These are phyloP conservation scores for Thermothelomyces thermophilus DNA, from an alignment of 2,329 filamentous ascomycete species.

Conservation along the genomic window DNA sequence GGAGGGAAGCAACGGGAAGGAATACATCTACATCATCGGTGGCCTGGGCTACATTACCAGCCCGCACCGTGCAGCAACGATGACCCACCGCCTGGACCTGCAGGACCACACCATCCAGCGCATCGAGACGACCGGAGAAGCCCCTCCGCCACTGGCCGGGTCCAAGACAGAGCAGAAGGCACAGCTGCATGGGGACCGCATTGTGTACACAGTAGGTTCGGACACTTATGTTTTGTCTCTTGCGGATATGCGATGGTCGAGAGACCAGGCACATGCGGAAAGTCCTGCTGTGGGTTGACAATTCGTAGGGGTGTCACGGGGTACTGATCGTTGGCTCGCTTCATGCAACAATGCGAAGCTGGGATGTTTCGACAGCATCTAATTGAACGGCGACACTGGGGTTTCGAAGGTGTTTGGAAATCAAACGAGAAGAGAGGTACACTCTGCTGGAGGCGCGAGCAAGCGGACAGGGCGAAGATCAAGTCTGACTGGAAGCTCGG, in stretches of 20 bases:
- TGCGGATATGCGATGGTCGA: background rate
- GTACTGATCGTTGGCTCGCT: too few species aligned
- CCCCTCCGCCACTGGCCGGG: background rate
- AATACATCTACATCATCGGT: slow-evolving; percentile 1
- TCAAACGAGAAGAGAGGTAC: too few species aligned
- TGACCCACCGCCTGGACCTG: background rate
- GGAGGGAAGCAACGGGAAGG: background rate
- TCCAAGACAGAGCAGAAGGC: background rate
- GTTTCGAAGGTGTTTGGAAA: too few species aligned
- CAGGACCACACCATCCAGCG: background rate
- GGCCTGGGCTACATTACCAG: background rate
- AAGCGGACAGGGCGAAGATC: too few species aligned
- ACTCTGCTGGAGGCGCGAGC: too few species aligned
- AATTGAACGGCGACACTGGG: too few species aligned
- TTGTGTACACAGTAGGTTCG: background rate
- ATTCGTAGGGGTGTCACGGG: too few species aligned
- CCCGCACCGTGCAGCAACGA: background rate
- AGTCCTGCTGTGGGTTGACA: too few species aligned
- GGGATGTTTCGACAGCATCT: too few species aligned
- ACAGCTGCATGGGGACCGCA: background rate
- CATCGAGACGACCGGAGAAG: background rate
- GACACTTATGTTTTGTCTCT: background rate
- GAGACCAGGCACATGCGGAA: too few species aligned
- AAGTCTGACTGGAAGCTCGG: too few species aligned
- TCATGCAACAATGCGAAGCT: too few species aligned